Conservation (phyloP, 108 stramenopile species). For the Discostella pseudostelligera region DNA sequence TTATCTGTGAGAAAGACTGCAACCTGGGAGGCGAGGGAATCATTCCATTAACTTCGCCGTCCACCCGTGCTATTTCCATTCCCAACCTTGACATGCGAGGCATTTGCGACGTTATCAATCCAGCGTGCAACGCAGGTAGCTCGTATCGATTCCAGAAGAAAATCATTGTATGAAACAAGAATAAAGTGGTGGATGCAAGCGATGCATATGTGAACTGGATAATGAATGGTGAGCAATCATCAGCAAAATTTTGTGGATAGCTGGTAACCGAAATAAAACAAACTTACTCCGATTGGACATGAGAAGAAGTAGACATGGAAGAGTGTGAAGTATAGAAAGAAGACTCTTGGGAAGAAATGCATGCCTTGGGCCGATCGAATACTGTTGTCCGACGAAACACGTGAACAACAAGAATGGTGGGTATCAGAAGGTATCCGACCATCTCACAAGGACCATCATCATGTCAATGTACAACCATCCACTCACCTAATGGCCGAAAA, state of each 20-base stretch:
- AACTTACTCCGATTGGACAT: slow-evolving; percentile 74
- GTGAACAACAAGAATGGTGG: slow-evolving; percentile 29
- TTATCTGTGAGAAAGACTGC: neutral
- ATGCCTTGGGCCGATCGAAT: slow-evolving; percentile 67
- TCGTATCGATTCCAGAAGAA: slow-evolving; percentile 94
- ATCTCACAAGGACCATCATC: too few species aligned
- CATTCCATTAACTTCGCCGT: neutral
- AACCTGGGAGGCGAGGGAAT: slow-evolving; percentile 6
- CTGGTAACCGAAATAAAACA: slow-evolving; percentile 37
- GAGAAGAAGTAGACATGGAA: slow-evolving; percentile 94
- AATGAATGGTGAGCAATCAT: neutral
- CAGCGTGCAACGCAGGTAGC: slow-evolving; percentile 75
- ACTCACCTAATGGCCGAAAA: slow-evolving; percentile 83
- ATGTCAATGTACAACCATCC: too few species aligned
- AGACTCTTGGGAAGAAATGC: slow-evolving; percentile 84
- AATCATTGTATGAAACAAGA: slow-evolving; percentile 83
- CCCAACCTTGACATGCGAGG: slow-evolving; percentile 49
- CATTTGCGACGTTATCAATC: slow-evolving; percentile 55
- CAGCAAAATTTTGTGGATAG: neutral
- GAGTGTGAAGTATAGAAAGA: slow-evolving; percentile 87
- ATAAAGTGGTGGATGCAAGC: slow-evolving; percentile 64
- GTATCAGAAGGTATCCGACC: too few species aligned
- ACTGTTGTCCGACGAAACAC: slow-evolving; percentile 16
- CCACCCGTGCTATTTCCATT: slow-evolving; percentile 4
- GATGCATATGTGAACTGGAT: slow-evolving; percentile 65